A percentile compares a stretch with the other conserved stretches of the same genome.
Evolutionary conservation across 2,329 filamentous ascomycete genomes (phyloP).

Genomic region (Colletotrichum sp.): DNA sequence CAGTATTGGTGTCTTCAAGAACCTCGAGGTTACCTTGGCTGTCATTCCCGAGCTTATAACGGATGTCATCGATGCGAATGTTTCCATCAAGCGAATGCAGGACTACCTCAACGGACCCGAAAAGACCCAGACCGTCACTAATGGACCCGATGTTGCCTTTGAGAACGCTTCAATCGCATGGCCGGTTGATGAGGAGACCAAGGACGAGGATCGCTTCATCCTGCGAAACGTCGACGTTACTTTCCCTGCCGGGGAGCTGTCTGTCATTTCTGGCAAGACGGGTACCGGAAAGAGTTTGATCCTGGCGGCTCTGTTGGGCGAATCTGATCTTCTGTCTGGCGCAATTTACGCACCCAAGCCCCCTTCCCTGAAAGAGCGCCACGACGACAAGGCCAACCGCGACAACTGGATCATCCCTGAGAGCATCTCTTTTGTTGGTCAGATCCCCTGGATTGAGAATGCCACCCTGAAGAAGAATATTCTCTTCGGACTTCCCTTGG

Average conservation of each 20-base stretch:
- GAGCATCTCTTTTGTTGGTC: conserved; percentile 76
- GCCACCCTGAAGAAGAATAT: conserved; percentile 81
- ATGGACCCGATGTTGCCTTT: conserved; percentile 67
- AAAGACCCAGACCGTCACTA: conserved; percentile 56
- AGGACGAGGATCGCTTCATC: conserved; percentile 66
- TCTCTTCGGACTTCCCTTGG: conserved; percentile 74
- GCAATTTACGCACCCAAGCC: conserved; percentile 61
- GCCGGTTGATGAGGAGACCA: conserved; percentile 68
- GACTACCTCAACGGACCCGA: conserved; percentile 73
- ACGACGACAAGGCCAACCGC: conserved; percentile 65
- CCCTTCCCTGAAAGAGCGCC: conserved; percentile 51
- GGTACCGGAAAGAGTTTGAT: conserved; percentile 80
- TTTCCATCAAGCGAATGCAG: conserved; percentile 76
- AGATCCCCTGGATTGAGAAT: conserved; percentile 88
- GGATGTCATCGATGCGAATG: conserved; percentile 71
- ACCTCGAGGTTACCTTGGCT: conserved; percentile 74
- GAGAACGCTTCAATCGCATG: conserved; percentile 74
- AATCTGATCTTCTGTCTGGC: conserved; percentile 72
- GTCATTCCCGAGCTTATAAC: conserved; percentile 77
- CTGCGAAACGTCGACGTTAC: conserved; percentile 67
- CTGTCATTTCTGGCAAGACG: conserved; percentile 77
- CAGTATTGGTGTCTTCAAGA: conserved; percentile 74
- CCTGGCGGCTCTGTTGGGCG: conserved; percentile 75
- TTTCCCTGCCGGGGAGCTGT: conserved; percentile 73
- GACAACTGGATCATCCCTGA: conserved; percentile 73